Evolutionary conservation across 352 stramenopile genomes (phyloP), one percentile per base, ranked within the genome.

Genomic region (Elongisporangium undulatum): DNA sequence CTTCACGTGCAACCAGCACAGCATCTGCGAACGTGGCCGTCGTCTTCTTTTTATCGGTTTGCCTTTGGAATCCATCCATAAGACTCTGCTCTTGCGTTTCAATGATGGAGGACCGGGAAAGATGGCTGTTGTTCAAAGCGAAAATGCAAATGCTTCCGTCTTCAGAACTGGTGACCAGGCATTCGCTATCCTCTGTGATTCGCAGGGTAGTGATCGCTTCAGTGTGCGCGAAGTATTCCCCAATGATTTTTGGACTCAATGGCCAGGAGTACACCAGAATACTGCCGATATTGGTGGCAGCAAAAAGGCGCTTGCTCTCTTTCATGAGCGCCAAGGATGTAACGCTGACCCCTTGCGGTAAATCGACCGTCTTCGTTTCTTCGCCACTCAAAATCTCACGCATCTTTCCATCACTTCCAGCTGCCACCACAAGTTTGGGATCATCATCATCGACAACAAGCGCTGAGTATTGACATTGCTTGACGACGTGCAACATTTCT

Each of bases 131-230:
- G 13, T 45, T 45, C 13, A 45, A 45, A 45, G 34, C 1, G 17
- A 89, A 94, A 8, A 94, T 62, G 8, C 67, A 56, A 15, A 90
- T 71, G 24, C 76, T 85, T 1, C 82, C 80, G 55, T 94, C 84
- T 20, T 94, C 80, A 0, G 80, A 86, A 24, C 74, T 74, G 3
- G 74, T 75, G 16, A 85, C 52, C n/a, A 89, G 49, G 13, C 72
- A 63, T 38, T 89, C 75, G 26, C 86, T 75, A 49, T 91, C 81
- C 51, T 94, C 69, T 0, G 87, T 93, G n/a, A 94, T 67, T n/a
- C 71, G 63, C 51, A 95, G 55, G n/a, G 78, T 65, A 2, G 81
- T 75, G 51, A 95, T 83, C 1, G 77, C 62, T 19, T 90, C 85
- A 0, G 75, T 68, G 22, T 94, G 86, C 0, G 66, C 80, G 45